Evolutionary conservation across 257 asterid genomes (phyloP).

Genomic region (Scutellaria barbata): DNA sequence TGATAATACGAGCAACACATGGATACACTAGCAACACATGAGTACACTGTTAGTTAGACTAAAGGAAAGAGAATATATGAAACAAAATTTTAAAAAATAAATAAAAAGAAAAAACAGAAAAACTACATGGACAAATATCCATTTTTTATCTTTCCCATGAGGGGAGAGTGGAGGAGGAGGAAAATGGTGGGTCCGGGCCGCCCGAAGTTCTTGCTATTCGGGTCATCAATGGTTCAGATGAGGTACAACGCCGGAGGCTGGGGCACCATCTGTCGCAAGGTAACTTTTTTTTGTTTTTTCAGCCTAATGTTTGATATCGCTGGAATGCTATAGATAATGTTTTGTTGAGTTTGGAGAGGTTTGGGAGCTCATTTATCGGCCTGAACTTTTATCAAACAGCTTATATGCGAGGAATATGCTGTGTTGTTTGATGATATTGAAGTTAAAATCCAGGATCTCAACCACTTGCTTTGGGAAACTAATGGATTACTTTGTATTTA

Average conservation of each 20-base stretch:
- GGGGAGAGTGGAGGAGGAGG: not conserved
- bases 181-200: constrained; percentile 77
- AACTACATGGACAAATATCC: no score
- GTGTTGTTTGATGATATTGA: not conserved
- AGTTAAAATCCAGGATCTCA: not conserved
- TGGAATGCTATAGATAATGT: not conserved
- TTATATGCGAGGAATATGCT: no score
- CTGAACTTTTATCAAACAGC: no score
- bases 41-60: no score
- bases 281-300: constrained; percentile 11
- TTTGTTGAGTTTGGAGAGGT: no score
- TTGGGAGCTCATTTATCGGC: not conserved
- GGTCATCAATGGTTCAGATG: constrained; percentile 82
- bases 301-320: not conserved
- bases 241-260: constrained; percentile 68
- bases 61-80: no score
- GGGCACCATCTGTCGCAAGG: constrained; percentile 83
- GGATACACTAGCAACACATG: no score
- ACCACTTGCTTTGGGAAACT: no score
- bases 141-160: no score
- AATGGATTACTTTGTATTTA: not conserved
- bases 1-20: no score
- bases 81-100: no score
- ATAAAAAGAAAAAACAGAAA: no score
- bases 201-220: constrained; percentile 75